These are phyloP conservation scores for Knufia fluminis DNA, from an alignment of 2,329 filamentous ascomycete species.

Conservation along the genomic window DNA sequence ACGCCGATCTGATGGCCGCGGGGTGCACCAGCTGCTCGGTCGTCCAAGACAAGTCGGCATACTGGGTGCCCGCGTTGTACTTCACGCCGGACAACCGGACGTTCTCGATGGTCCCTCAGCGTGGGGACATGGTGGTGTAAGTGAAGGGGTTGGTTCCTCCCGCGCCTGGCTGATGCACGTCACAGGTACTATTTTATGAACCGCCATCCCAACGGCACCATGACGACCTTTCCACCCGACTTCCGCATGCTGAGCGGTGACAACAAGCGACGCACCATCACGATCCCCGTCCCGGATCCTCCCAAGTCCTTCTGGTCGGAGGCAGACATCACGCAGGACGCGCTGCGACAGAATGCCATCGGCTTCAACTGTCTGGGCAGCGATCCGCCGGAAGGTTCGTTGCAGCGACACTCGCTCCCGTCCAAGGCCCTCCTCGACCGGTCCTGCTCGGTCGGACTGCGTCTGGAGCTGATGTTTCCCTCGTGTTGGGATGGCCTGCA, in stretches of 20 bases:
- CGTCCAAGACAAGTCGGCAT: conserved; percentile 73
- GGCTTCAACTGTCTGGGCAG: conserved; percentile 5
- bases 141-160: conserved; percentile 25
- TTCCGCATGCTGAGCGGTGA: conserved; percentile 79
- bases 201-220: conserved; percentile 33
- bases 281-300: conserved; percentile 12
- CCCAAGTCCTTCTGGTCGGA: conserved; percentile 2
- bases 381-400: conserved; percentile 1
- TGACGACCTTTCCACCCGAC: conserved; percentile 62
- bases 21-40: conserved; percentile 76
- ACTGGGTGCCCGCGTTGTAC: conserved; percentile 74
- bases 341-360: conserved; percentile 1
- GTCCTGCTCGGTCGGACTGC: conserved; percentile 51
- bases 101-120: conserved; percentile 60
- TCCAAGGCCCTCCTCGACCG: conserved; percentile 3
- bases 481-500: conserved; percentile 78
- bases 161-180: conserved; percentile 3
- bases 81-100: conserved; percentile 62
- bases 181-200: conserved; percentile 6
- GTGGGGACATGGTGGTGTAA: conserved; percentile 78
- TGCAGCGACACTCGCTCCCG: conserved; percentile 2
- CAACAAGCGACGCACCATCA: conserved; percentile 28
- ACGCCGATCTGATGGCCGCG: conserved; percentile 49
- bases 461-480: conserved; percentile 77
- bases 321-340: neutral